Base-by-base conservation (phyloP, 2,329 filamentous ascomycete species). In the Ophiostoma montium region DNA sequence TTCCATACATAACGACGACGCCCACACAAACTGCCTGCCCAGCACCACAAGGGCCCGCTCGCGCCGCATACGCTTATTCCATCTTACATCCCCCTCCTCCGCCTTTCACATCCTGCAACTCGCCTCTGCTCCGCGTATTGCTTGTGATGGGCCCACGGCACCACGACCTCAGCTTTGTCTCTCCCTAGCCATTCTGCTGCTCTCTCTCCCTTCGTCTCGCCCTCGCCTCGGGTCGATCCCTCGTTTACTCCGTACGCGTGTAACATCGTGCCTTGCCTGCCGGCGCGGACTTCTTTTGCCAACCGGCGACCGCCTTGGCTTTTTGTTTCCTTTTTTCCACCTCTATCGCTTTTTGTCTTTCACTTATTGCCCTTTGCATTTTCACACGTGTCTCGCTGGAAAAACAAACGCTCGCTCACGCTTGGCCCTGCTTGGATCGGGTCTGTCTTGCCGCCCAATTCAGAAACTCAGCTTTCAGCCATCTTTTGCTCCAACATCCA, bases 141-240 rank as follows among this genome's bases (percentile, higher is more conserved):
- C 41, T 32, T 10, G 9, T 18, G 8, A 38, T 44, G 42, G 46
- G 10, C 15, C 48, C 35, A 35, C 33, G 13, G 23, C 18, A 13
- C 43, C 27, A 13, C 41, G 11, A 27, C 23, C 15, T 30, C 35
- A 49, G 18, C 42, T 10, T 18, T 33, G 15, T 35, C 35, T 39
- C 33, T 39, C 41, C 36, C 41, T 35, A 35, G 35, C n/a, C 21
- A n/a, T 41, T 41, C 38, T 21, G 27, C 41, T 43, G 23, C 31
- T 23, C 41, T 21, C 27, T 35, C 42, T 43, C 39, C 23, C 41
- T 23, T 43, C 41, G 18, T n/a, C 33, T 46, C 35, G 48, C 42
- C 42, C 48, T 46, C 23, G 35, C 42, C 48, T 46, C 23, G 35
- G 35, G 42, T 35, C 43, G 42, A 42, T 46, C 30, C 23, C 41